Base-by-base conservation (phyloP, 192 early-diverging fungal species). In the Backusella sp. region DNA sequence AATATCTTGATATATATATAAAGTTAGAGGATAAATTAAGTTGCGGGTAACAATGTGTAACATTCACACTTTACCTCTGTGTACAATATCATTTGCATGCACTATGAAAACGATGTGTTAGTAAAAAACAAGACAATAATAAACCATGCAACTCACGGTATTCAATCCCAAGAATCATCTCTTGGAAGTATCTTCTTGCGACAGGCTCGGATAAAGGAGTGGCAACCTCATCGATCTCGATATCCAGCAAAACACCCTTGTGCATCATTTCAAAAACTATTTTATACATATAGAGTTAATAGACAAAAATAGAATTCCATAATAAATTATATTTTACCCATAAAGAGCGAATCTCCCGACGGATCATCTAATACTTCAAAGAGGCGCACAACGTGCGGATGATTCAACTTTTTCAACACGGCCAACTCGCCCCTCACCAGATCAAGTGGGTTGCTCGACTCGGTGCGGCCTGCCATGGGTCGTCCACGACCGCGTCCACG, bases 361-460 rank as follows among this genome's bases (percentile, higher is more conserved):
- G 94, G 89, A 79, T 97, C 95, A 84, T 99, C 96, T 70, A 99
- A 84, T 14, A 97, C 98, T 84, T 99, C 98, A 77, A 90, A 93
- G 26, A 99, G 83, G 69, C 90, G 89, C 12, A 98, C 94, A 73
- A 97, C 85, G 78, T 98, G 92, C 1, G 81, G 84, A 78, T 99
- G 98, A 72, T 94, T 84, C 11, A 99, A 87, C 80, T 98, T 98
- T 81, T 99, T 98, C 44, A 97, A 86, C 26, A 99, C 93, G 9
- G 96, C 98, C 36, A 98, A 88, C 80, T 99, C 98, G 0, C 89
- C 85, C 21, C 93, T 87, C 36, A 99, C 94, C 32, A 96, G 86
- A 71, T 94, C 92, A 44, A 99, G 87, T 11, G 97, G 96, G 74
- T 95, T 93, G 42, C 73, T 5, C 56, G 36, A n/a, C n/a, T 82